Base-by-base conservation (phyloP, 2,329 filamentous ascomycete species). In the Apiospora pterosperma region DNA sequence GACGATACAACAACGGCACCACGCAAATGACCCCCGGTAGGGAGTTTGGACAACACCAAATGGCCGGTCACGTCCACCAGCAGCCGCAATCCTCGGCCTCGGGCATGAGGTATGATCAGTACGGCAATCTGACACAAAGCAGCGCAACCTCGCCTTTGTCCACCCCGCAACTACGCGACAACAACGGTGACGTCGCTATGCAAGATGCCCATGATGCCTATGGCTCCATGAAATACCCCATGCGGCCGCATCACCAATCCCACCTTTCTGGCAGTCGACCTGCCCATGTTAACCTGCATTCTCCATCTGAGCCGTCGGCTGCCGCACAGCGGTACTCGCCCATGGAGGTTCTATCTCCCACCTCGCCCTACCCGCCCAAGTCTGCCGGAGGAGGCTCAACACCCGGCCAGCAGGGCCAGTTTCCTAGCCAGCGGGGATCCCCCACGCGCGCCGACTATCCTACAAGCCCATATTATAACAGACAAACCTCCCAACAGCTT, bases 291-390 rank as follows among this genome's bases (percentile, higher is more conserved):
- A 92, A 87, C 67, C 87, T 93, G 71, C 90, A 95, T 76, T 91
- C 90, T 59, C 82, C 90, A 61, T 89, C 89, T 69, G 89, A 95
- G 74, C 89, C 92, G 65, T 96, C 93, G 52, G 85, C 92, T 61
- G 92, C 93, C 64, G 92, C 93, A 66, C 92, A 96, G 77, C 89
- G 94, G 75, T 98, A 98, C 80, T 98, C 95, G 59, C 96, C 95
- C 68, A 97, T 97, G 94, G 95, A 97, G 76, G 87, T 88, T 19
- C 82, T 96, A 67, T 93, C 93, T 66, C 92, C 93, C 44, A 88
- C 90, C 38, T 90, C 92, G 64, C 89, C 93, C 38, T 96, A 96
- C 79, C 85, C 87, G 58, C 75, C 84, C 80, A 80, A 91, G 82
- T 76, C 87, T 82, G 67, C 87, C 81, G 74, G 59, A 25, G 62